Percentiles rank a stretch among this genome's conserved stretches.
phyloP scores from a whole-genome alignment of 176 grass and related monocot species.

The Elymus sibiricus region DNA sequence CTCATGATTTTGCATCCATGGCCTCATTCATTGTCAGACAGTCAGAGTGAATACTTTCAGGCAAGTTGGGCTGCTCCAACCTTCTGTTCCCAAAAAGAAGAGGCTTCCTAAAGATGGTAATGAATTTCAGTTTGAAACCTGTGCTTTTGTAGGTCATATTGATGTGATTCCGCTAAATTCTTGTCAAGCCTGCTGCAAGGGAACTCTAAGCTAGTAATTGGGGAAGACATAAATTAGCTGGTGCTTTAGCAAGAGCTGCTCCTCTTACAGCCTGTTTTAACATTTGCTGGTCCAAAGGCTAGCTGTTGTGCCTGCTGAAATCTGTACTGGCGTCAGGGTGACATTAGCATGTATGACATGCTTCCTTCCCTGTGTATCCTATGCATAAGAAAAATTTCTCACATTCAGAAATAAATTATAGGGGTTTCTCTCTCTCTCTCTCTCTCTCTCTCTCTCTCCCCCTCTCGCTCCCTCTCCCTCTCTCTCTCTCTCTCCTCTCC shows the following conservation, averaged over 20 bases:
- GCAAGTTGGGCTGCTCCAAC: not conserved
- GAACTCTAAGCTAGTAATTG: not conserved
- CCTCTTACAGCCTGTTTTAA: not conserved
- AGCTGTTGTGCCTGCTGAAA: not conserved
- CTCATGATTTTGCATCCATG: not conserved
- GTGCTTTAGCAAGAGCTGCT: not conserved
- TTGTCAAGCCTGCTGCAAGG: not conserved
- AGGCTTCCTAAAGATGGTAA: not conserved
- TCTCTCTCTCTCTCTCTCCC: no score
- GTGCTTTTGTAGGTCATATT: not conserved
- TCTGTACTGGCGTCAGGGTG: not conserved
- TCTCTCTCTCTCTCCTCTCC: no score
- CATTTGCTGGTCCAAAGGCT: not conserved
- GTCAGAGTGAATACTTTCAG: not conserved
- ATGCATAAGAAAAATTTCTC: no score
- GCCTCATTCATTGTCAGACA: no score
- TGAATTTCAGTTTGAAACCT: not conserved
- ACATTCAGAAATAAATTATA: no score
- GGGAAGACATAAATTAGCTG: not conserved
- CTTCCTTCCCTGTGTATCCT: no score
- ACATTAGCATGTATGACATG: no score
- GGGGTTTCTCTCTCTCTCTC: no score
- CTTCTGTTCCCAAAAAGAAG: not conserved
- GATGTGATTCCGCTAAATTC: not conserved
- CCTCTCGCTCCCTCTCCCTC: no score